These are phyloP conservation scores for Nakazawaea holstii DNA, from an alignment of 805 yeast genomes.

Conservation along the genomic window DNA sequence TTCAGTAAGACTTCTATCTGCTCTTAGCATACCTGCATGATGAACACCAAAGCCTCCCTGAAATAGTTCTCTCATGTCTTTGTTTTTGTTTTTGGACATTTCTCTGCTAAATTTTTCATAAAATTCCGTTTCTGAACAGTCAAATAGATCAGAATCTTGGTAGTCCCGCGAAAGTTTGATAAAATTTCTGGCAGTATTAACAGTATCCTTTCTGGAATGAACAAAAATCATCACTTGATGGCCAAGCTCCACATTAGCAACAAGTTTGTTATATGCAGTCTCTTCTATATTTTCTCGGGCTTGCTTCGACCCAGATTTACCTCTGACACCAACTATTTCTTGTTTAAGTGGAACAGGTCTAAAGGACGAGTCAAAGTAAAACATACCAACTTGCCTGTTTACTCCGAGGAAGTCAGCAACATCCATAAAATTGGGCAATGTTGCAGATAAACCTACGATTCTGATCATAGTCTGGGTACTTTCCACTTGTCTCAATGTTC, in stretches of 20 bases:
- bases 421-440: conserved; percentile 85
- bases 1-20: conserved; percentile 87
- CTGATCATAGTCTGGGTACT: conserved; percentile 90
- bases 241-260: conserved; percentile 60
- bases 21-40: conserved; percentile 94
- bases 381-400: conserved; percentile 85
- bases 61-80: conserved; percentile 77
- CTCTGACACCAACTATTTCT: conserved; percentile 78
- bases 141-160: conserved; percentile 54
- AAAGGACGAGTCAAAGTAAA: conserved; percentile 88
- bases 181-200: conserved; percentile 71
- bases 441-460: conserved; percentile 91
- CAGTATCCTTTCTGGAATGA: conserved; percentile 91
- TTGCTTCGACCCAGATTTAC: conserved; percentile 74
- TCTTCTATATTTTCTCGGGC: conserved; percentile 70
- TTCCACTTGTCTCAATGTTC: conserved; percentile 93
- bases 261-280: conserved; percentile 70
- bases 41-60: conserved; percentile 85
- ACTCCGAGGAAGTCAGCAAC: conserved; percentile 95
- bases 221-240: conserved; percentile 96
- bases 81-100: conserved; percentile 63
- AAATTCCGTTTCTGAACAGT: conserved; percentile 39
- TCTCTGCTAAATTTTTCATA: conserved; percentile 54
- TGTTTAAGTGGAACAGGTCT: conserved; percentile 93
- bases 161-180: conserved; percentile 61